phyloP scores from a whole-genome alignment of 371 early-diverging fungal genomes.

The Mortierella sp. region DNA sequence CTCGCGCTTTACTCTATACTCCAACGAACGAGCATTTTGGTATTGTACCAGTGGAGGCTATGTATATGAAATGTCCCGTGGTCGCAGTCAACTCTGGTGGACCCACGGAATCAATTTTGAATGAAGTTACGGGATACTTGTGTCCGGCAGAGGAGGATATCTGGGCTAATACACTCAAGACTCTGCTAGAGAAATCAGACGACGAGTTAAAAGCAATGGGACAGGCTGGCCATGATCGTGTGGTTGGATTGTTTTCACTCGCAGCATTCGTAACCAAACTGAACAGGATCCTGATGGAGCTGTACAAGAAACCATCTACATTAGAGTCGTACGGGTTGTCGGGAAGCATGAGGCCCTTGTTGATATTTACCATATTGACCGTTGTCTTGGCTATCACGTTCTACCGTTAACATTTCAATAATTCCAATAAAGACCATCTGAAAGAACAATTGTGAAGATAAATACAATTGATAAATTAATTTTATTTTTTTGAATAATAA shows the following conservation, averaged over 20 bases:
- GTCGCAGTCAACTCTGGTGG: conserved; percentile 92
- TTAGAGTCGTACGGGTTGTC: conserved; percentile 20
- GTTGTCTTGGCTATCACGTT: conserved; percentile 20
- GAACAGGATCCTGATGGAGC: conserved; percentile 66
- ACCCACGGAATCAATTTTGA: conserved; percentile 81
- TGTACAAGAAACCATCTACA: conserved; percentile 24
- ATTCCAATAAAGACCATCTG: background rate
- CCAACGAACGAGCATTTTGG: conserved; percentile 97
- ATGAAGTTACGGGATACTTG: conserved; percentile 85
- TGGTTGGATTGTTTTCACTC: conserved; percentile 74
- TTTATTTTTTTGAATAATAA: background rate
- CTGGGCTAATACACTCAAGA: conserved; percentile 76
- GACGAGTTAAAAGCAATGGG: conserved; percentile 52
- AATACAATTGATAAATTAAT: background rate
- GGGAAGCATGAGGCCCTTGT: conserved; percentile 2
- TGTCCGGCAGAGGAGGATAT: conserved; percentile 67
- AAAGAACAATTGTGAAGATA: no score
- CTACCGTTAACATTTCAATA: conserved; percentile 3
- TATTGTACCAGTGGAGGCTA: conserved; percentile 96
- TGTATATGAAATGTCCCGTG: conserved; percentile 91
- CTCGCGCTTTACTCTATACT: conserved; percentile 87
- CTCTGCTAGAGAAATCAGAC: conserved; percentile 57
- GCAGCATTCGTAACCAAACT: conserved; percentile 76
- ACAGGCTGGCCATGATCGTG: conserved; percentile 71
- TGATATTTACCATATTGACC: conserved; percentile 19